These are phyloP conservation scores for Micractinium sp. DNA, from an alignment of 139 green algal species.

Conservation along the genomic window DNA sequence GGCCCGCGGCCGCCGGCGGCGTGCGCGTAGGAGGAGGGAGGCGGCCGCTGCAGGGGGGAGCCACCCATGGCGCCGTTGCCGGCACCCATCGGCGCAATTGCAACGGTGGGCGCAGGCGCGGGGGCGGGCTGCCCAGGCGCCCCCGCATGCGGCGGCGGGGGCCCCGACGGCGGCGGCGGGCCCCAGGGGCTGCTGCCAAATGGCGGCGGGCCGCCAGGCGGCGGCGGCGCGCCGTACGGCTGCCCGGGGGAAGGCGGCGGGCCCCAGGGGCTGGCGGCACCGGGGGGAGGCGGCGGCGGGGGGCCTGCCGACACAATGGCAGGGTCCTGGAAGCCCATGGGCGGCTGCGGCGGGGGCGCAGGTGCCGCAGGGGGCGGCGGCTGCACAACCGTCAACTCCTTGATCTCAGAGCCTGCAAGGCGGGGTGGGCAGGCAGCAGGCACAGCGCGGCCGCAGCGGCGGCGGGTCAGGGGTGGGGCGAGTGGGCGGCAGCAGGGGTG, in stretches of 20 bases:
- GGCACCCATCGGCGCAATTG: neutral
- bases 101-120: constrained; percentile 46
- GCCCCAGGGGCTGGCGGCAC: constrained; percentile 16
- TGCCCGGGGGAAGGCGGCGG: neutral
- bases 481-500: too few relatives aligned
- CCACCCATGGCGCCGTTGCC: constrained; percentile 1
- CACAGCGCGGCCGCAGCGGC: neutral
- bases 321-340: constrained; percentile 40
- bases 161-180: neutral
- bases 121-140: constrained; percentile 18
- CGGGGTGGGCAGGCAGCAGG: neutral
- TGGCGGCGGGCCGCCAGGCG: neutral
- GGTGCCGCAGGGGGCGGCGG: constrained; percentile 20
- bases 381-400: constrained; percentile 85
- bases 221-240: neutral
- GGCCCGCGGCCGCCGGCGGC: constrained; percentile 7
- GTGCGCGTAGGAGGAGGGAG: constrained; percentile 1
- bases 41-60: constrained; percentile 20
- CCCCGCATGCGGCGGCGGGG: neutral
- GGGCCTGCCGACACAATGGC: constrained; percentile 54
- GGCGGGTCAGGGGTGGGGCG: neutral
- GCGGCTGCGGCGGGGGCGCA: constrained; percentile 4
- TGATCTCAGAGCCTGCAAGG: constrained; percentile 82
- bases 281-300: neutral
- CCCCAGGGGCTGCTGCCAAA: constrained; percentile 39